Evolutionary conservation across 495 filamentous ascomycete genomes (phyloP), one percentile per base, ranked within the genome.

Genomic region (Penicillium paxilli): DNA sequence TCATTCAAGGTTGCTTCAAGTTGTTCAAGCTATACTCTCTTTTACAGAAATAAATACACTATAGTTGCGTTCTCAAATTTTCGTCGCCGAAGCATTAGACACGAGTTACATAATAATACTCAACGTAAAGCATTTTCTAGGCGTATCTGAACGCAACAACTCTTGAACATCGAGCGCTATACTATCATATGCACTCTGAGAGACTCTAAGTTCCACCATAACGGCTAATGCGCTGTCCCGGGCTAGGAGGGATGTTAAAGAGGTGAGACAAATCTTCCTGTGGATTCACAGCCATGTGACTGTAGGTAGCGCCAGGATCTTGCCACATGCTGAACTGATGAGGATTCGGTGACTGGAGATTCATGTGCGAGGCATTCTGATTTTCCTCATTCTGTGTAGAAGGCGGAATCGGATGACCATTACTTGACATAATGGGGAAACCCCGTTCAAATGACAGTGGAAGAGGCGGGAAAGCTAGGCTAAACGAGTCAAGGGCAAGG

Each of bases 381-480:
- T 38, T 47, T 4, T 21, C 47, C 11, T 26, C 14, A 26, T 14
- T 23, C 17, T 49, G 47, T 19, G 14, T 41, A 46, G 24, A 51
- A 14, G 22, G 10, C 11, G 46, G 45, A 17, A 57, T 28, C 25
- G 25, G 22, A 17, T 46, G 38, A 46, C 49, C 50, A 20, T 47
- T 23, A 19, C 48, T 40, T 21, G 41, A 24, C 8, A 58, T 47
- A 1, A 28, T 30, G 4, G 53, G 37, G 8, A 59, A 70, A 9
- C 60, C 55, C 9, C 57, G 67, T 50, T 71, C 66, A 37, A 73
- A 68, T 0, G 66, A 57, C 5, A 61, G 54, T 3, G 70, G 70
- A 2, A 73, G 60, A 8, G 70, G 70, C 41, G 68, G 70, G 30
- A 68, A 73, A 0, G 70, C 70, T 4, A 73, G 48, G 16, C 66